These are phyloP conservation scores for Noccaea bulbosa DNA, from an alignment of 345 rosid genomes.

Conservation along the genomic window DNA sequence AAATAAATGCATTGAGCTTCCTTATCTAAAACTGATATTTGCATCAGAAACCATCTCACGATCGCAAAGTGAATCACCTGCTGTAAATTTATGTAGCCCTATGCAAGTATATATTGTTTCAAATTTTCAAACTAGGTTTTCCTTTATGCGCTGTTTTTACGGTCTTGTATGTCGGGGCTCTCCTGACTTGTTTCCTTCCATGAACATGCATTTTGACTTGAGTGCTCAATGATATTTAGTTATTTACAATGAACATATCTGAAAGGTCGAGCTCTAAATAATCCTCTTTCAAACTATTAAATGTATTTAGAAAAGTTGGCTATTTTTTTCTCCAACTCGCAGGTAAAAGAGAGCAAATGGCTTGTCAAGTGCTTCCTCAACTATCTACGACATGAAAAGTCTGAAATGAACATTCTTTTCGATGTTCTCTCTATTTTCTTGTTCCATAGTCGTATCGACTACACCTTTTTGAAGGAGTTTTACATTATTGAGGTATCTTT, in stretches of 20 bases:
- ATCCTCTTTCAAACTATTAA: slow-evolving; percentile 7
- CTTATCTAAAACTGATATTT: slow-evolving; percentile 24
- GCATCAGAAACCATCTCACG: slow-evolving; percentile 7
- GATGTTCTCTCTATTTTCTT: slow-evolving; percentile 90
- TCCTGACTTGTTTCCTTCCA: slow-evolving; percentile 22
- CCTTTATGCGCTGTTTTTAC: neutral
- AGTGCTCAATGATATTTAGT: neutral
- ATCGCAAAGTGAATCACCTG: neutral
- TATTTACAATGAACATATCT: slow-evolving; percentile 17
- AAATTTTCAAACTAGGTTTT: neutral
- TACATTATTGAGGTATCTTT: slow-evolving; percentile 84
- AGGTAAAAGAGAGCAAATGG: slow-evolving; percentile 76
- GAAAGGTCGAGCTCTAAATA: neutral
- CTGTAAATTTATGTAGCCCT: slow-evolving; percentile 14
- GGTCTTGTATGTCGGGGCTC: slow-evolving; percentile 19
- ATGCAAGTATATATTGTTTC: neutral
- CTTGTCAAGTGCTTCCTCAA: slow-evolving; percentile 95
- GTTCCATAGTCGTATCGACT: slow-evolving; percentile 90
- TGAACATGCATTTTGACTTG: slow-evolving; percentile 13
- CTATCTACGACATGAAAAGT: slow-evolving; percentile 80
- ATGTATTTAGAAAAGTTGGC: slow-evolving; percentile 27
- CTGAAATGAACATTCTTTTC: slow-evolving; percentile 79
- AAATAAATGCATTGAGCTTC: slow-evolving; percentile 24
- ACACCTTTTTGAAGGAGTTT: slow-evolving; percentile 90
- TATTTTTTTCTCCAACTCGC: slow-evolving; percentile 41